Evolutionary conservation across 768 basidiomycete species (phyloP).

Genomic region (Daedaleopsis nitida): DNA sequence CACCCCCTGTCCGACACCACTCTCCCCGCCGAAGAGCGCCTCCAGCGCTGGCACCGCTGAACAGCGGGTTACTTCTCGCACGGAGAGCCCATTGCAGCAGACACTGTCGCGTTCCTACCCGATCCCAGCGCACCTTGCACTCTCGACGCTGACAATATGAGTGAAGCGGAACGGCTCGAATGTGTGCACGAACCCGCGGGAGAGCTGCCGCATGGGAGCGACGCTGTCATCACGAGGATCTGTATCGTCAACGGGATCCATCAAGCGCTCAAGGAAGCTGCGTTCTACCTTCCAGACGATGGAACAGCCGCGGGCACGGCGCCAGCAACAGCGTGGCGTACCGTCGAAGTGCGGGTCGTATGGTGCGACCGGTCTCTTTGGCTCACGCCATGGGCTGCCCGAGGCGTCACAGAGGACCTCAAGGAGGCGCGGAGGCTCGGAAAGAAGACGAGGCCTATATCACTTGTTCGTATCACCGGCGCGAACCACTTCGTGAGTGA

Average conservation of each 20-base stretch:
- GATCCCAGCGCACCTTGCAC: neutral
- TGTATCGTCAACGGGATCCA: neutral
- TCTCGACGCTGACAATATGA: too few species aligned
- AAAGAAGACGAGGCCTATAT: neutral
- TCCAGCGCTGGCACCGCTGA: neutral
- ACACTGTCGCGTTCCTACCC: neutral
- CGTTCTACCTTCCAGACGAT: neutral
- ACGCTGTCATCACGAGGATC: neutral
- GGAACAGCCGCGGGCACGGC: neutral
- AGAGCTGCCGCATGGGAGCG: neutral
- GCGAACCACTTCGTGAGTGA: slow-evolving; percentile 25
- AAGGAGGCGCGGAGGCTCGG: slow-evolving; percentile 2
- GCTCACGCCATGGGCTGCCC: slow-evolving; percentile 4
- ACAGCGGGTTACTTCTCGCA: neutral
- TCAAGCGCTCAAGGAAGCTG: neutral
- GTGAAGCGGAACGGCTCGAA: neutral
- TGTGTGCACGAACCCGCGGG: neutral
- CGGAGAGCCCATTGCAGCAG: neutral
- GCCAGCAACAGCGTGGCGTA: neutral
- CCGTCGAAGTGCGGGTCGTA: neutral
- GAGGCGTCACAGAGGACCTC: neutral
- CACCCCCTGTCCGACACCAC: neutral
- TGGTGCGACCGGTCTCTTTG: slow-evolving; percentile 3
- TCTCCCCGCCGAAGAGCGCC: neutral
- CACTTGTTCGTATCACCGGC: neutral